A percentile compares a stretch with the other conserved stretches of the same genome.
These are phyloP conservation scores for Cenchrus purpureus DNA, from an alignment of 176 grass and related monocot genomes.

Conservation along the genomic window DNA sequence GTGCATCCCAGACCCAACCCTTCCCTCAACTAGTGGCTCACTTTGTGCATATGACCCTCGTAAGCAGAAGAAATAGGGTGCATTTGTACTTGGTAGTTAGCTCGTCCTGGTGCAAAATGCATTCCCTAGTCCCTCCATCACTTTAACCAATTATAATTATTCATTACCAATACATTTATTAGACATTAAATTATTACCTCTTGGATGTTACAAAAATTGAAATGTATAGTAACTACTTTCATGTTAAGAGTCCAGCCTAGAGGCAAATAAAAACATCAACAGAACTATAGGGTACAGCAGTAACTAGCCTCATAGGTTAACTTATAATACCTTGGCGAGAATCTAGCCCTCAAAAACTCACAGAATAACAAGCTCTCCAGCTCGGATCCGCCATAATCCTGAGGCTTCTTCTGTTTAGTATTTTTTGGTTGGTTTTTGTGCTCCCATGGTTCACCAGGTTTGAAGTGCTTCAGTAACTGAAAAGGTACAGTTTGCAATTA, in stretches of 20 bases:
- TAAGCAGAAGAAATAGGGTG: too few species aligned
- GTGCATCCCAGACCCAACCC: too few species aligned
- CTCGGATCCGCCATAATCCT: background rate
- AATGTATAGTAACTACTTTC: too few species aligned
- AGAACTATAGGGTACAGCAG: background rate
- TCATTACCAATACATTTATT: too few species aligned
- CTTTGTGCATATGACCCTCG: too few species aligned
- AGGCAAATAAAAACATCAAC: background rate
- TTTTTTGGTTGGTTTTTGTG: background rate
- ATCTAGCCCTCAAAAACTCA: slow-evolving; percentile 61
- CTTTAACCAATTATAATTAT: too few species aligned
- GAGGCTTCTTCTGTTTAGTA: slow-evolving; percentile 8
- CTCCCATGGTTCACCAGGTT: slow-evolving; percentile 50
- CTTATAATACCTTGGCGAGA: slow-evolving; percentile 59
- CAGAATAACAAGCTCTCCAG: slow-evolving; percentile 46
- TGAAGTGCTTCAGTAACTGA: slow-evolving; percentile 64
- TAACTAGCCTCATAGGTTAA: background rate
- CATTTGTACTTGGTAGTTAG: too few species aligned
- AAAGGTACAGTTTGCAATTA: slow-evolving; percentile 16
- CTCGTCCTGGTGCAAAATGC: too few species aligned
- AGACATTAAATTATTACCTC: too few species aligned
- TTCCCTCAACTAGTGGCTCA: too few species aligned
- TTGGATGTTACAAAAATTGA: too few species aligned
- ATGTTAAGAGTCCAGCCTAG: background rate
- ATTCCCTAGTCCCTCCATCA: too few species aligned